These are phyloP conservation scores for Beauveria sp. DNA, from an alignment of 2,329 filamentous ascomycete genomes.

Conservation along the genomic window DNA sequence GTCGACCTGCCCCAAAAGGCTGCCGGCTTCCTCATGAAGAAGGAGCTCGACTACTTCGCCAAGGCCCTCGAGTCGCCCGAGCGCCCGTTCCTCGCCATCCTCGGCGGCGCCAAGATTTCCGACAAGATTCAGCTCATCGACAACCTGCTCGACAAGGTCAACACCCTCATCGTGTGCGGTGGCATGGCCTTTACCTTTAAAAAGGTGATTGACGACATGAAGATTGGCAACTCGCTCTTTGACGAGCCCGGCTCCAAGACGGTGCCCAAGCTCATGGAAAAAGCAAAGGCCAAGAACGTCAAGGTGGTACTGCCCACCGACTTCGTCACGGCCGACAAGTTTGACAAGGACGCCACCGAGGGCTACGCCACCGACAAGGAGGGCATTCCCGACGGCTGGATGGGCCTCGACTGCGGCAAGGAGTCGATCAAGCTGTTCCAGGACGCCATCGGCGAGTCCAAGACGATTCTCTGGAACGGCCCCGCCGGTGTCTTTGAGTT, in stretches of 20 bases:
- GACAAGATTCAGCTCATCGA: slow-evolving; percentile 99
- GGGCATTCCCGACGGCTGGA: slow-evolving; percentile 94
- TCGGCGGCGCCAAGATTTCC: slow-evolving; percentile 95
- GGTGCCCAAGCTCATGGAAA: slow-evolving; percentile 78
- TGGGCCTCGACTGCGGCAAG: slow-evolving; percentile 91
- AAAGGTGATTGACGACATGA: slow-evolving; percentile 88
- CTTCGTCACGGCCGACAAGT: slow-evolving; percentile 95
- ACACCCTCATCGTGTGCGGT: slow-evolving; percentile 93
- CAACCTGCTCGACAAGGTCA: slow-evolving; percentile 96
- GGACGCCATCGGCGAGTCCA: slow-evolving; percentile 74
- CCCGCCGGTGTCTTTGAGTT: slow-evolving; percentile 97
- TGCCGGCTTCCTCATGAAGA: slow-evolving; percentile 98
- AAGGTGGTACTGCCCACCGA: slow-evolving; percentile 91
- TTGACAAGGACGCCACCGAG: slow-evolving; percentile 73
- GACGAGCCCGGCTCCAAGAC: slow-evolving; percentile 93
- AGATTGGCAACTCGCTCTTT: slow-evolving; percentile 86
- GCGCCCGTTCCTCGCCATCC: slow-evolving; percentile 95
- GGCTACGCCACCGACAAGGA: slow-evolving; percentile 77
- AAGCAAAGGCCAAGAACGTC: slow-evolving; percentile 94
- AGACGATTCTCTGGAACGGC: slow-evolving; percentile 99
- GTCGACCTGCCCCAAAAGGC: slow-evolving; percentile 94
- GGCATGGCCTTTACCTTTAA: slow-evolving; percentile 99
- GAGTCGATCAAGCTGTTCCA: slow-evolving; percentile 86
- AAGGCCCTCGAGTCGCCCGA: slow-evolving; percentile 89
- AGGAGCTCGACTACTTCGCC: slow-evolving; percentile 99